These are phyloP conservation scores for Curvularia sp. DNA, from an alignment of 2,329 filamentous ascomycete genomes.

Conservation along the genomic window DNA sequence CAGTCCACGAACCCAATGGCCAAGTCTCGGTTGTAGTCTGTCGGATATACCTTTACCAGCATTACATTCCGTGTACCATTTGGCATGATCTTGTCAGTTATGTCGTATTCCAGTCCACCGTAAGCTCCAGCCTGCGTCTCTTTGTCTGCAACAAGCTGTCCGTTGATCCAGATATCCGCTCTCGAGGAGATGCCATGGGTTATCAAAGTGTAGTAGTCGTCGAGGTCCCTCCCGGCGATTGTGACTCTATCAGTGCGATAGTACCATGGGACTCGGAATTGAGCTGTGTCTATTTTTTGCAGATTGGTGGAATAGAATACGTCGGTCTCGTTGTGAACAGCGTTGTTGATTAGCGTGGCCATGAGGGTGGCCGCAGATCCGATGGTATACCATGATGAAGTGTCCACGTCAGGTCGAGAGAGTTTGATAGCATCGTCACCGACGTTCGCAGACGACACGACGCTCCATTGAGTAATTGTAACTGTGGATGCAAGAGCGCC, in stretches of 20 bases:
- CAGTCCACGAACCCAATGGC: slow-evolving; percentile 68
- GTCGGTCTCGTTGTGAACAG: slow-evolving; percentile 60
- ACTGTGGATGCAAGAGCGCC: neutral
- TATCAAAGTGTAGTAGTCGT: slow-evolving; percentile 60
- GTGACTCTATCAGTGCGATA: slow-evolving; percentile 64
- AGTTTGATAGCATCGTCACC: slow-evolving; percentile 24
- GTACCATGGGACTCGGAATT: slow-evolving; percentile 65
- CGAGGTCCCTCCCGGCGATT: slow-evolving; percentile 10
- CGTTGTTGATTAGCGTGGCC: slow-evolving; percentile 62
- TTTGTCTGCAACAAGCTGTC: slow-evolving; percentile 59
- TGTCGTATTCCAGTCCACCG: slow-evolving; percentile 62
- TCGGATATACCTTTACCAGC: slow-evolving; percentile 63
- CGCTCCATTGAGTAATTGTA: slow-evolving; percentile 2
- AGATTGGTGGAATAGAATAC: slow-evolving; percentile 65
- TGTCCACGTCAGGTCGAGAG: slow-evolving; percentile 47
- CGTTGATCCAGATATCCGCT: slow-evolving; percentile 68
- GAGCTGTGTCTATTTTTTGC: slow-evolving; percentile 53
- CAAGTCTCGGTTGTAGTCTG: slow-evolving; percentile 66
- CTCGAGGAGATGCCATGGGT: slow-evolving; percentile 68
- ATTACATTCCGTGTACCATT: slow-evolving; percentile 62
- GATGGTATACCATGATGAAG: slow-evolving; percentile 61
- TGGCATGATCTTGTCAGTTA: slow-evolving; percentile 54
- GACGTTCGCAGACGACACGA: slow-evolving; percentile 26
- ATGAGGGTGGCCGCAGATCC: slow-evolving; percentile 63
- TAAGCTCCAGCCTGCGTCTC: slow-evolving; percentile 64